Evolutionary conservation across 2,329 filamentous ascomycete genomes (phyloP), one percentile per base, ranked within the genome.

Genomic region (Venturia pyrina): DNA sequence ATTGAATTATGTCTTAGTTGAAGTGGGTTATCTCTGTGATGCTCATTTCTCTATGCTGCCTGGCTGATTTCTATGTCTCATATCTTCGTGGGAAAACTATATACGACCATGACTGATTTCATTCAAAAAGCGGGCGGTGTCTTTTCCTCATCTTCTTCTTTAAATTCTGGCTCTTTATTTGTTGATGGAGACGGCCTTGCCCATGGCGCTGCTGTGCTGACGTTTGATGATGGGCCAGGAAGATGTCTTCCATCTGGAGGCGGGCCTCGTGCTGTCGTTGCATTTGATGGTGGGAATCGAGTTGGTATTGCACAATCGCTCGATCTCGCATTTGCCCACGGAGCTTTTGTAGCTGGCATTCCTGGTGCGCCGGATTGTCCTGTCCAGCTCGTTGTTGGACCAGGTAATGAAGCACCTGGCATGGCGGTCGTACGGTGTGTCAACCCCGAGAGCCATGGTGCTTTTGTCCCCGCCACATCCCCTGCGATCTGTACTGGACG

Each of bases 321-420:
- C n/a, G 43, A 19, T 50, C 32, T 41, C 13, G 48, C 37, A 43
- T 34, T 53, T 28, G 63, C 63, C 63, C 63, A 65, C 11, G 63
- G 63, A 4, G 63, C 63, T 65, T 50, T 40, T 19, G 63, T 65
- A n/a, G 63, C 48, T 13, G 63, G 63, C 48, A 65, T 34, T 7
- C 48, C 63, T 17, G 50, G 28, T 41, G 46, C 63, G 2, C 48
- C 48, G 24, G 63, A 56, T 34, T 65, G 63, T 34, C 63, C 53
- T 41, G 63, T 65, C 63, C 63, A 65, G 19, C 48, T 57, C 48
- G 48, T 24, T 24, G 24, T 41, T n/a, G 63, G 63, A 15, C 63
- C 63, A 28, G 63, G 63, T 21, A 65, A 28, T 11, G 44, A 41
- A 17, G 48, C 34, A 10, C 63, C 63, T 15, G 62, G 24, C 43